Conservation (phyloP, 768 basidiomycete genomes). For the Podaxis rugospora region DNA sequence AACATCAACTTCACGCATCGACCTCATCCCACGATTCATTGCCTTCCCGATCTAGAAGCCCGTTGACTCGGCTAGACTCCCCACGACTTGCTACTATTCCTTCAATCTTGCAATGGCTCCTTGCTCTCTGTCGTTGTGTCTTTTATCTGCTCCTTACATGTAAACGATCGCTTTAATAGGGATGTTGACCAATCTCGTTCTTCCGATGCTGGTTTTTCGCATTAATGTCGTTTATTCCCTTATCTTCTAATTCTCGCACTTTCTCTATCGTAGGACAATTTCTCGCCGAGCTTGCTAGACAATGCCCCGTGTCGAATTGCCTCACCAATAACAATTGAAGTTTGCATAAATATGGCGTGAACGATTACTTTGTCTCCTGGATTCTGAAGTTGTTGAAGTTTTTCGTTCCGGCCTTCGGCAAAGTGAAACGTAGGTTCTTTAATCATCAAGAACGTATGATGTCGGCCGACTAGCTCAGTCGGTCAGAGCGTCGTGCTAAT, state of each 20-base stretch:
- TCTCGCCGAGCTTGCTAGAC: neutral
- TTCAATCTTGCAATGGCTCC: neutral
- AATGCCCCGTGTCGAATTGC: neutral
- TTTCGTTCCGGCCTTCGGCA: no score
- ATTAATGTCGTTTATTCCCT: neutral
- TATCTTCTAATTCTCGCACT: neutral
- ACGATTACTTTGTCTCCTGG: no score
- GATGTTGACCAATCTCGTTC: neutral
- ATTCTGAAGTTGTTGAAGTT: no score
- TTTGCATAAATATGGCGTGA: neutral
- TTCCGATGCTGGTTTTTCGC: neutral
- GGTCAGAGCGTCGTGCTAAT: constrained; percentile 85
- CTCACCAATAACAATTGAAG: neutral
- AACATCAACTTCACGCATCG: neutral
- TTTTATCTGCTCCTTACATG: neutral
- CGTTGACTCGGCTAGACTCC: neutral
- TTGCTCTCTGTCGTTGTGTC: neutral
- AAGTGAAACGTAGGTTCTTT: no score
- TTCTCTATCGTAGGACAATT: neutral
- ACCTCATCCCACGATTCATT: neutral
- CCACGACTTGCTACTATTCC: neutral
- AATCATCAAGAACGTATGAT: neutral
- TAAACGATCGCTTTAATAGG: neutral
- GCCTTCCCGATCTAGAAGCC: neutral
- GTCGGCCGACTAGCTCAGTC: constrained; percentile 76